Conservation (phyloP, 1,284 basidiomycete genomes). For the Marasmius oreades region DNA sequence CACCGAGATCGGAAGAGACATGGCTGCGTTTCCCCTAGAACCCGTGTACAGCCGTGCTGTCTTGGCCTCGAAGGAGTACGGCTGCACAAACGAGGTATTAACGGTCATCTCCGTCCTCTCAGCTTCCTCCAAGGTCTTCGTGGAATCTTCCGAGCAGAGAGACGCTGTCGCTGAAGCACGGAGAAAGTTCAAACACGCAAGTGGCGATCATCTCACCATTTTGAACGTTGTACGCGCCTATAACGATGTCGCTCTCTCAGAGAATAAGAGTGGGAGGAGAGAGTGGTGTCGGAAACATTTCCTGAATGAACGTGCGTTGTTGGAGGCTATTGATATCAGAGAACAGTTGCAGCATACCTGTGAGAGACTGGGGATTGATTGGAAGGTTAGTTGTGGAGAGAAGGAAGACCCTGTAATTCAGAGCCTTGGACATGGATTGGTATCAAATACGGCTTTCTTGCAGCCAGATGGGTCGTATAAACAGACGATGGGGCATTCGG, state of each 20-base stretch:
- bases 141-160: conserved; percentile 67
- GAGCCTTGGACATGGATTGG: conserved; percentile 72
- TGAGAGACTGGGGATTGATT: conserved; percentile 58
- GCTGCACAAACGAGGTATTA: conserved; percentile 73
- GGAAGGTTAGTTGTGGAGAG: conserved; percentile 51
- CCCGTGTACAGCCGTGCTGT: conserved; percentile 78
- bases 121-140: conserved; percentile 71
- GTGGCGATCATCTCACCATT: conserved; percentile 89
- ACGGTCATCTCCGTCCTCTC: conserved; percentile 80
- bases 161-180: conserved; percentile 69
- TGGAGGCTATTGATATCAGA: conserved; percentile 82
- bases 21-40: conserved; percentile 85
- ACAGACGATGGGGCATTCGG: conserved; percentile 76
- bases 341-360: conserved; percentile 77
- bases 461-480: conserved; percentile 84
- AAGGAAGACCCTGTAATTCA: conserved; percentile 57
- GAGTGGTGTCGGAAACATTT: conserved; percentile 85
- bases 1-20: conserved; percentile 69
- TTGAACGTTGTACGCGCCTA: conserved; percentile 86
- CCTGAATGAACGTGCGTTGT: conserved; percentile 82
- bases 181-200: conserved; percentile 75
- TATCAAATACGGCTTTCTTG: conserved; percentile 79
- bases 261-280: conserved; percentile 45
- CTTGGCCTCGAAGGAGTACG: conserved; percentile 66
- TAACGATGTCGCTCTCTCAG: conserved; percentile 48